Base-by-base conservation (phyloP, 208 protist species). In the Pavlovales sp. region DNA sequence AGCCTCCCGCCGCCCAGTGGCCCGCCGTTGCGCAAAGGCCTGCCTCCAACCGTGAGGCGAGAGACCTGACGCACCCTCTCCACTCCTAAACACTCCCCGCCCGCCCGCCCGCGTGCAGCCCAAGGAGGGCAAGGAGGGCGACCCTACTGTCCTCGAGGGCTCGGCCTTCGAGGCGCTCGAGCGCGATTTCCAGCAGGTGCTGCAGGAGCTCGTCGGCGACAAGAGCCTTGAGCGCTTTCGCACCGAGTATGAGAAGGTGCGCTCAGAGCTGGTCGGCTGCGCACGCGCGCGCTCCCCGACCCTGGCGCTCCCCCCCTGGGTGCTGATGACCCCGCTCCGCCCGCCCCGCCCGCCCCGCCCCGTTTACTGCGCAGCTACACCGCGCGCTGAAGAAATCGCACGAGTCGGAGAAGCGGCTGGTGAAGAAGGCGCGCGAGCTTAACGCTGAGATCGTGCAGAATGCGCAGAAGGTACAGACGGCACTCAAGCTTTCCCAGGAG, bases 191-290 rank as follows among this genome's bases (percentile, higher is more conserved):
- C 91, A 97, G 47, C 95, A 97, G 88, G 91, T 94, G 47, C 89
- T 94, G 36, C 84, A 93, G 66, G 96, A 98, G 76, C 94, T 99
- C 4, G 90, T 94, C 30, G 96, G 96, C 66, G 97, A 98, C 88
- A 96, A 97, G 40, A 90, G 86, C 20, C 93, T 99, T 10, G 96
- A 98, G 90, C 92, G 94, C 20, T 99, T 99, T 90, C 92, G 95
- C 22, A 90, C 93, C 40, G 98, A 99, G 92, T 99, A 99, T 90
- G 97, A 99, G 71, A 98, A 99, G 90, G 57, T 71, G 57, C 57
- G 57, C 57, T 10, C 57, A n/a, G n/a, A n/a, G n/a, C n/a, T n/a
- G n/a, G n/a, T n/a, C 57, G 18, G 57, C 26, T 30, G 18, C 57
- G 57, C 57, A 2, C 57, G 32, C 57, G 26, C 57, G 57, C 57